These are phyloP conservation scores for Castanopsis chinensis DNA, from an alignment of 306 rosid genomes.

Conservation along the genomic window DNA sequence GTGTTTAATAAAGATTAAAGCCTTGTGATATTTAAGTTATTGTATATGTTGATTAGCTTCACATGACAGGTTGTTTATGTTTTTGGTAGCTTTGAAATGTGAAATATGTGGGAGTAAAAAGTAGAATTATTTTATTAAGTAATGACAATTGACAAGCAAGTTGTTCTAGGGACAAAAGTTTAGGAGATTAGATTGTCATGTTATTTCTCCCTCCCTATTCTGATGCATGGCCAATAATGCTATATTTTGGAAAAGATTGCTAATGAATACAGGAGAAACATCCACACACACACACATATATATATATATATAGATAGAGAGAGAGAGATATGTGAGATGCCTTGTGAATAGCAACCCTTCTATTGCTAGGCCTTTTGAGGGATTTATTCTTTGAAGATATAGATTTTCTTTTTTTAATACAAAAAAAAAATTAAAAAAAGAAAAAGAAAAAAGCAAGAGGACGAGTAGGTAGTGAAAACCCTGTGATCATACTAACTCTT, in stretches of 20 bases:
- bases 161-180: neutral
- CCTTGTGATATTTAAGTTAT: neutral
- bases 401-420: neutral
- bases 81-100: neutral
- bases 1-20: slow-evolving; percentile 11
- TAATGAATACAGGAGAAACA: neutral
- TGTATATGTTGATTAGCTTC: neutral
- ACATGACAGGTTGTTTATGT: neutral
- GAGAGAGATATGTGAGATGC: neutral
- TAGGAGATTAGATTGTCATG: neutral
- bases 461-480: too few relatives aligned
- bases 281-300: too few relatives aligned
- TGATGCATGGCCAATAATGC: neutral
- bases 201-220: neutral
- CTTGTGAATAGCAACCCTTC: neutral
- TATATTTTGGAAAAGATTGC: neutral
- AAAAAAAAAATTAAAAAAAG: too few relatives aligned
- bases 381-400: neutral
- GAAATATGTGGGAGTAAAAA: neutral
- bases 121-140: neutral
- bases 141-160: neutral
- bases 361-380: neutral
- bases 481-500: too few relatives aligned
- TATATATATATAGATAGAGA: neutral
- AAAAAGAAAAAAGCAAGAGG: too few relatives aligned